Base-by-base conservation (phyloP, 148 eudicot genomes). In the Chenopodium suecicum region DNA sequence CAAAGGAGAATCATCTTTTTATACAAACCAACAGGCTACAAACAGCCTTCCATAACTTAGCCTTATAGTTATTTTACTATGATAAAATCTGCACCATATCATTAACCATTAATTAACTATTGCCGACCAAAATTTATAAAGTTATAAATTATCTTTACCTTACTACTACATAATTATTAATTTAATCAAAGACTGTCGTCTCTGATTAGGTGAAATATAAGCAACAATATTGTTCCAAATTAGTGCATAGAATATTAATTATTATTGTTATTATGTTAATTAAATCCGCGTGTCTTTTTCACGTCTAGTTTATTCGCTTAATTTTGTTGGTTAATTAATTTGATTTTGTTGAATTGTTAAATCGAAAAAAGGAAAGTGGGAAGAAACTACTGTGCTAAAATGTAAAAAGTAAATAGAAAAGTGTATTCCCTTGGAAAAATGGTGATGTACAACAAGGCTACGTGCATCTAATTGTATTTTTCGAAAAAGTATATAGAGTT, bases 71-170 rank as follows among this genome's bases (percentile, higher is more conserved):
- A 67, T 27, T 9, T 64, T n/a, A 77, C 34, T 66, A 78, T 67
- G 19, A 68, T 79, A 14, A 79, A 48, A 66, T 66, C 34, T 48
- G 60, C 19, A 44, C 62, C 19, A 44, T 25, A 23, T 41, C 20
- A 23, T 19, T 19, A 17, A 66, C 22, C 4, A 58, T 29, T 13
- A 34, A 71, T 37, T 14, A 58, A 11, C 13, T 50, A 31, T 37
- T 70, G 68, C 81, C 81, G 67, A 79, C 81, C 81, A 69, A 27
- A 2, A 3, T 56, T 71, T 62, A 62, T 20, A 41, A 62, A 62
- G 74, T 11, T 27, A 67, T 2, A 25, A 23, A 67, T 23, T 20
- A 78, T 78, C 41, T 67, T 29, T 78, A 54, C 44, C 29, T 66
- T 29, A 27, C 25, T 56, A 0, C 6, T 32, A 41, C 58, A 1